phyloP scores from a whole-genome alignment of 768 basidiomycete genomes.

The button mushroom (Agaricus bisporus) region DNA sequence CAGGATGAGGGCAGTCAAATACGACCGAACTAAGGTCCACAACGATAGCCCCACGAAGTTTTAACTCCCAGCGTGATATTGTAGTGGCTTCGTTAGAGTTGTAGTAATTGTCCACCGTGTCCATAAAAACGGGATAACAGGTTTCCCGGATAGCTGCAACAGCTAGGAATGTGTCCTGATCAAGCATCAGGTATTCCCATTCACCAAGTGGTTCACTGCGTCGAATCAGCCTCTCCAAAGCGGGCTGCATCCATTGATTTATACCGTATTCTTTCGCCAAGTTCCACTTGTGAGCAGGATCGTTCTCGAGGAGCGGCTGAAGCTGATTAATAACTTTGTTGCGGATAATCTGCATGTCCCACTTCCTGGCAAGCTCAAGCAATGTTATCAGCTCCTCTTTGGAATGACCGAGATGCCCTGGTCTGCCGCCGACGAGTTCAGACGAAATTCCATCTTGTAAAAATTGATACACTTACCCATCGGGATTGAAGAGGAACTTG shows the following conservation, averaged over 20 bases:
- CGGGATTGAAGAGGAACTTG: constrained; percentile 2
- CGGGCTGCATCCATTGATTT: constrained; percentile 19
- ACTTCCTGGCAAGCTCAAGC: constrained; percentile 32
- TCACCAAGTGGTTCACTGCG: neutral
- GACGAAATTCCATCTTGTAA: neutral
- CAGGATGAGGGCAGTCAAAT: neutral
- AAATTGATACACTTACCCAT: neutral
- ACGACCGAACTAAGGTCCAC: neutral
- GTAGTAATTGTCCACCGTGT: neutral
- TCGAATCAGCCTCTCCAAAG: constrained; percentile 2
- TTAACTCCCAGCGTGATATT: neutral
- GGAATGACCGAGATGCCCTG: neutral
- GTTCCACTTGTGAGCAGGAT: constrained; percentile 22
- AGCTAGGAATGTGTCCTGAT: neutral
- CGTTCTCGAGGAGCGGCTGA: constrained; percentile 9
- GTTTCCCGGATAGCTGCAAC: neutral
- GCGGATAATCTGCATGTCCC: constrained; percentile 27
- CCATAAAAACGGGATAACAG: constrained; percentile 1
- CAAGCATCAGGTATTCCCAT: neutral
- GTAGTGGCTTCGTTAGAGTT: neutral
- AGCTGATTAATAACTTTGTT: constrained; percentile 23
- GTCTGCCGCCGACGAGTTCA: neutral
- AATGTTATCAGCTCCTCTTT: constrained; percentile 30
- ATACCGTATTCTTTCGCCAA: constrained; percentile 29
- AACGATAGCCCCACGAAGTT: neutral